Evolutionary conservation across 768 basidiomycete species (phyloP).

Genomic region (Russula sp.): DNA sequence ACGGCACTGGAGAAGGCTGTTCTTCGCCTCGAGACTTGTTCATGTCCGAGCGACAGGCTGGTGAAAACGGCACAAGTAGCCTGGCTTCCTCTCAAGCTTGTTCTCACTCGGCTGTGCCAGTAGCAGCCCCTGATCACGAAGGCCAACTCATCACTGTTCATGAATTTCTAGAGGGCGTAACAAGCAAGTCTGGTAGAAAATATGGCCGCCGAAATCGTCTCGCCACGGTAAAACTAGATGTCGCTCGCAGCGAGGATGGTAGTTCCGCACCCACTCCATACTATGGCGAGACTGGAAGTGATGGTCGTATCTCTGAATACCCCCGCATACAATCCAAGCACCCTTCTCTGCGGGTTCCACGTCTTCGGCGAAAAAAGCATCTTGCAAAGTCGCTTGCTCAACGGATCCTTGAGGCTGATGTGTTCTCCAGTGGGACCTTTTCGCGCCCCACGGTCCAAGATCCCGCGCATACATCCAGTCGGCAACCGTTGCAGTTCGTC

Average conservation of each 20-base stretch:
- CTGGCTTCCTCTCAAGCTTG: not conserved
- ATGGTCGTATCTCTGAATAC: not conserved
- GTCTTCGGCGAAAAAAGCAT: conserved; percentile 9
- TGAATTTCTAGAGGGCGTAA: conserved; percentile 4
- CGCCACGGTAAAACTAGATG: not conserved
- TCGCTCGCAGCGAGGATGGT: not conserved
- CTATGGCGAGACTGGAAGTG: not conserved
- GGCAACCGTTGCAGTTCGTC: conserved; percentile 19
- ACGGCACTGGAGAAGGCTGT: not conserved
- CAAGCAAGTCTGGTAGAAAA: not conserved
- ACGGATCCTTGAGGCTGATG: conserved; percentile 23
- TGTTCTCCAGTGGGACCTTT: conserved; percentile 18
- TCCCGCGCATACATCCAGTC: conserved; percentile 15
- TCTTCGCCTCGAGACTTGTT: not conserved
- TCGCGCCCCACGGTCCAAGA: not conserved
- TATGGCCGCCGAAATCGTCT: conserved; percentile 8
- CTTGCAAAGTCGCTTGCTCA: conserved; percentile 20
- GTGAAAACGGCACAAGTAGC: not conserved
- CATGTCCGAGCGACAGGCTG: not conserved
- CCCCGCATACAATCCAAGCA: not conserved
- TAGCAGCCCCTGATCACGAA: not conserved
- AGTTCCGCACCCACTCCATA: not conserved
- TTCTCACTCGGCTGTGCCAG: not conserved
- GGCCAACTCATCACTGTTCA: conserved; percentile 6
- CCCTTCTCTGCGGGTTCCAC: not conserved